phyloP scores from a whole-genome alignment of 495 filamentous ascomycete species.

The Tuber umbilicatum region DNA sequence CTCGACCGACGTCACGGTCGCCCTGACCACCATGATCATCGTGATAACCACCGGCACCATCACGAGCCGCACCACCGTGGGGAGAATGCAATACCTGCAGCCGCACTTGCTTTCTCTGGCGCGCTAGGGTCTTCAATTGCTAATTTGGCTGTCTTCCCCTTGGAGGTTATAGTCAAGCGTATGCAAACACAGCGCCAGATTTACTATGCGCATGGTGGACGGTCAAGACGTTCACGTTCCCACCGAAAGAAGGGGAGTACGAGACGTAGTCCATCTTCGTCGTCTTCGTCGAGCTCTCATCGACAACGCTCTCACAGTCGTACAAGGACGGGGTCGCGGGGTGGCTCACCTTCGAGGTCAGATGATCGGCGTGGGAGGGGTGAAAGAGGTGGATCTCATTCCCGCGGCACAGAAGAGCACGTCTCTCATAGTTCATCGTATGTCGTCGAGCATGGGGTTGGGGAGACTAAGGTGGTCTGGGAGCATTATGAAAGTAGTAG shows the following conservation, averaged over 20 bases:
- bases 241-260: neutral
- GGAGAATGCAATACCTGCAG: constrained; percentile 60
- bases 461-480: neutral
- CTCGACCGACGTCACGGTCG: constrained; percentile 4
- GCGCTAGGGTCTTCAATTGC: constrained; percentile 72
- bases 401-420: neutral
- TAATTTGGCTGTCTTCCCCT: constrained; percentile 71
- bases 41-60: constrained; percentile 1
- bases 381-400: constrained; percentile 11
- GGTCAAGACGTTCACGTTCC: neutral
- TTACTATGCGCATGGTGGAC: constrained; percentile 15
- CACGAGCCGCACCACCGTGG: constrained; percentile 17
- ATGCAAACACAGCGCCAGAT: constrained; percentile 73
- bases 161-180: constrained; percentile 76
- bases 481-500: constrained; percentile 1
- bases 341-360: constrained; percentile 12
- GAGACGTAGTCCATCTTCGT: neutral
- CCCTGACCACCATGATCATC: constrained; percentile 10
- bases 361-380: constrained; percentile 17
- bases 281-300: neutral
- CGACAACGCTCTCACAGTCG: constrained; percentile 5
- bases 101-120: constrained; percentile 82
- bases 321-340: constrained; percentile 7
- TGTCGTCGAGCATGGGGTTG: neutral
- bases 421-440: neutral